phyloP scores from a whole-genome alignment of 2,329 filamentous ascomycete genomes.

The Phyllosticta citribraziliensis region DNA sequence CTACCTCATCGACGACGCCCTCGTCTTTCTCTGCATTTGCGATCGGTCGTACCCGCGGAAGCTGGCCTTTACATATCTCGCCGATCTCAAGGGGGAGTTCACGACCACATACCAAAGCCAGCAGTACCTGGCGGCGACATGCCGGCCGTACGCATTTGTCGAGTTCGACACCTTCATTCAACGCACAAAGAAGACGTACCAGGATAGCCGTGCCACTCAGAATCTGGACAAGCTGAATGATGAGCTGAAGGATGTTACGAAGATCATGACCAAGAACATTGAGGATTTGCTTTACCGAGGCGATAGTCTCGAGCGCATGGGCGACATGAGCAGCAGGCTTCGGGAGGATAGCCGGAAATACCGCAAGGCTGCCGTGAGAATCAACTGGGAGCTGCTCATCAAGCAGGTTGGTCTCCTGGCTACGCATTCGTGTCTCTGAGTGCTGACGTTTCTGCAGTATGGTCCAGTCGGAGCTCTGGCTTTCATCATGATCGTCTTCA shows the following conservation, averaged over 20 bases:
- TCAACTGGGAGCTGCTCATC: constrained; percentile 94
- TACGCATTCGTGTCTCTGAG: neutral
- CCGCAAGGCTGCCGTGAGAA: constrained; percentile 78
- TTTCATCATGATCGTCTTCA: constrained; percentile 72
- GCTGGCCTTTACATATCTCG: constrained; percentile 95
- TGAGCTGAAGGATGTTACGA: constrained; percentile 92
- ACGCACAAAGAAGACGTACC: constrained; percentile 86
- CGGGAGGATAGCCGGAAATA: constrained; percentile 94
- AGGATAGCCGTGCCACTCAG: constrained; percentile 79
- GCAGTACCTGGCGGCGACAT: constrained; percentile 62
- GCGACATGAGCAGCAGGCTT: constrained; percentile 78
- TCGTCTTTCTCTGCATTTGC: constrained; percentile 90
- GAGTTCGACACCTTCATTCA: constrained; percentile 97
- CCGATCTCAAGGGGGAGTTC: constrained; percentile 87
- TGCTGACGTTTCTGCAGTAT: constrained; percentile 46
- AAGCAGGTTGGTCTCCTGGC: constrained; percentile 58
- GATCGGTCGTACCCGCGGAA: constrained; percentile 93
- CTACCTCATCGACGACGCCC: constrained; percentile 73
- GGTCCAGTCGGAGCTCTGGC: constrained; percentile 77
- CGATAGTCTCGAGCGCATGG: constrained; percentile 92
- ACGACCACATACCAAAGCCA: constrained; percentile 66
- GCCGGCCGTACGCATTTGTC: constrained; percentile 92
- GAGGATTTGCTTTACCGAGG: constrained; percentile 93
- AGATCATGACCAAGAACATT: constrained; percentile 99
- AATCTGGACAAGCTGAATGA: constrained; percentile 95